Evolutionary conservation across 2,329 filamentous ascomycete genomes (phyloP).

Genomic region (Scedosporium boydii): DNA sequence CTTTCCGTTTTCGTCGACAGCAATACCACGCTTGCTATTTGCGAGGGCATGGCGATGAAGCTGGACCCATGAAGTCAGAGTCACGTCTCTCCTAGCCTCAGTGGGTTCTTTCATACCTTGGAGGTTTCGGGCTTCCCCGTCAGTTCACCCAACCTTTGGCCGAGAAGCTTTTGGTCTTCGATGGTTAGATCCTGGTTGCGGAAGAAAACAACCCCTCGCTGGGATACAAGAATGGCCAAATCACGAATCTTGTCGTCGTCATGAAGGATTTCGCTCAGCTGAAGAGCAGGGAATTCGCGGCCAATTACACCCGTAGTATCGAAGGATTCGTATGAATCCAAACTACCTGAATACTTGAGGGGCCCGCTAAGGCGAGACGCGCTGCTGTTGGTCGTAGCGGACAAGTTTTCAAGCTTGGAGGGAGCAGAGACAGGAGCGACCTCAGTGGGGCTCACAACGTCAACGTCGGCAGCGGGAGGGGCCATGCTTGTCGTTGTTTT

Average conservation of each 20-base stretch:
- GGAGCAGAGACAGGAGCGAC: neutral
- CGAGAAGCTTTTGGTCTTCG: conserved; percentile 56
- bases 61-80: conserved; percentile 5
- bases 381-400: conserved; percentile 10
- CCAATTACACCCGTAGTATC: conserved; percentile 55
- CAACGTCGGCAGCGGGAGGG: conserved; percentile 18
- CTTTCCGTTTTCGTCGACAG: conserved; percentile 34
- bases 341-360: conserved; percentile 37
- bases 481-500: conserved; percentile 12
- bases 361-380: conserved; percentile 20
- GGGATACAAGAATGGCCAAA: conserved; percentile 43
- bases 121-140: conserved; percentile 47
- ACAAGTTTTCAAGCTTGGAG: conserved; percentile 7
- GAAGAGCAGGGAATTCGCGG: conserved; percentile 40
- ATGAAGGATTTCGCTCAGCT: conserved; percentile 22
- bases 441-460: conserved; percentile 10
- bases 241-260: conserved; percentile 21
- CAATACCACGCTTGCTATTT: conserved; percentile 35
- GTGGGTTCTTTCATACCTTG: conserved; percentile 34
- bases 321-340: conserved; percentile 43
- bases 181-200: conserved; percentile 52
- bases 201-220: conserved; percentile 62
- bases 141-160: conserved; percentile 49
- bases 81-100: conserved; percentile 15
- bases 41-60: conserved; percentile 36